Percentiles rank a stretch among this genome's conserved stretches.
These are phyloP conservation scores for Grosmannia penicillata DNA, from an alignment of 2,329 filamentous ascomycete species.

Conservation along the genomic window DNA sequence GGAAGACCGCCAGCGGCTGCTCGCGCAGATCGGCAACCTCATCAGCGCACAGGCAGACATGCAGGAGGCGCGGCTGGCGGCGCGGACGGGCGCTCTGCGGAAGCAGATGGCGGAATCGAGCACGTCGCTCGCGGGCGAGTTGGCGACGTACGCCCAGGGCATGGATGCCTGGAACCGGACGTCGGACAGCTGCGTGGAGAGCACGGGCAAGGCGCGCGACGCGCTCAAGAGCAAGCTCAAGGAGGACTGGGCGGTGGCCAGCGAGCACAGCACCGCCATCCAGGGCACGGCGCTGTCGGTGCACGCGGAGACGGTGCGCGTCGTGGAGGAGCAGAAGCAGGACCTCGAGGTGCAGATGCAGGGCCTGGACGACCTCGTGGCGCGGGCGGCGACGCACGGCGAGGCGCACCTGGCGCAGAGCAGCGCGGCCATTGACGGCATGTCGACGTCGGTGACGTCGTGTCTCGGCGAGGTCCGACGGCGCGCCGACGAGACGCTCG, in stretches of 20 bases:
- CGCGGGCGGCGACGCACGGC: slow-evolving; percentile 68
- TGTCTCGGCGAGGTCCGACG: slow-evolving; percentile 58
- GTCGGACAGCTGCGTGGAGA: slow-evolving; percentile 54
- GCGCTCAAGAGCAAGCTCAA: slow-evolving; percentile 68
- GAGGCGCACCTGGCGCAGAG: slow-evolving; percentile 61
- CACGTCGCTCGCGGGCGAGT: slow-evolving; percentile 47
- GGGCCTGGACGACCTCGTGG: slow-evolving; percentile 80
- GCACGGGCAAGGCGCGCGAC: slow-evolving; percentile 60
- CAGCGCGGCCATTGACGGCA: slow-evolving; percentile 43
- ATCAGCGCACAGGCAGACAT: slow-evolving; percentile 58
- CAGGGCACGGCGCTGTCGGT: slow-evolving; percentile 73
- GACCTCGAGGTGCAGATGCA: slow-evolving; percentile 82
- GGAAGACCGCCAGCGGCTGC: slow-evolving; percentile 57
- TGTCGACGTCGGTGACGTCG: slow-evolving; percentile 54
- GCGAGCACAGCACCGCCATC: slow-evolving; percentile 69
- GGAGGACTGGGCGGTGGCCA: slow-evolving; percentile 75
- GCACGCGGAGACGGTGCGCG: slow-evolving; percentile 76
- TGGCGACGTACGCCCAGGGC: slow-evolving; percentile 49
- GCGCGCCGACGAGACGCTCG: slow-evolving; percentile 55
- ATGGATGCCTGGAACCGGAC: slow-evolving; percentile 63
- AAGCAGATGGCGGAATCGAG: slow-evolving; percentile 51
- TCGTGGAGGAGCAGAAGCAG: slow-evolving; percentile 77
- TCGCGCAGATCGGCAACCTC: slow-evolving; percentile 64
- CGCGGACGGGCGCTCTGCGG: slow-evolving; percentile 47
- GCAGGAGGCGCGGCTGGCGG: slow-evolving; percentile 57